Conservation (phyloP, 768 basidiomycete species). For the Amanita thiersii region DNA sequence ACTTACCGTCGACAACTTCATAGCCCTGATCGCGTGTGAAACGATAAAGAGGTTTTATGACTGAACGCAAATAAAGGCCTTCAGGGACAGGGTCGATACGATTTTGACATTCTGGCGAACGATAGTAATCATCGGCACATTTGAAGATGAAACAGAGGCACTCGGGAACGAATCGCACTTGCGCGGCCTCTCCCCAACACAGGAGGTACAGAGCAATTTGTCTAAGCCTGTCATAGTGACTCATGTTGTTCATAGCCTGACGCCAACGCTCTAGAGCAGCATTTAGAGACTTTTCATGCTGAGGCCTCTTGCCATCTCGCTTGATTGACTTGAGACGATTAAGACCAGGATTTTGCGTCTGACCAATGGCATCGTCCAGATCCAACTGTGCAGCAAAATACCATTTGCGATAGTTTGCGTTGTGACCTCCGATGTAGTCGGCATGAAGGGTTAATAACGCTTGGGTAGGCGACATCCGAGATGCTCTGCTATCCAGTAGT, state of each 20-base stretch:
- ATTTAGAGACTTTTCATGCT: conserved; percentile 59
- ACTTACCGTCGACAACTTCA: conserved; percentile 92
- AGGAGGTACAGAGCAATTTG: conserved; percentile 94
- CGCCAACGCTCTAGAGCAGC: conserved; percentile 90
- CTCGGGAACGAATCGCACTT: conserved; percentile 94
- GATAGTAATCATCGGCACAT: conserved; percentile 99
- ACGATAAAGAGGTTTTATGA: conserved; percentile 90
- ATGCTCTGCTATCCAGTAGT: conserved; percentile 90
- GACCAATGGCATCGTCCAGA: conserved; percentile 94
- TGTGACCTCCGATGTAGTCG: conserved; percentile 97
- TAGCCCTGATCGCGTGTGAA: conserved; percentile 98
- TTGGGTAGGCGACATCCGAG: conserved; percentile 94
- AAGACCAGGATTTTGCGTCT: conserved; percentile 85
- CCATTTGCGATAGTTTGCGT: conserved; percentile 99
- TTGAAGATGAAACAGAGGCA: conserved; percentile 99
- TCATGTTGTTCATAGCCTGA: conserved; percentile 98
- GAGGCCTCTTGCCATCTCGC: conserved; percentile 38
- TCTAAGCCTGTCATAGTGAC: conserved; percentile 91
- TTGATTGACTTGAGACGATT: conserved; percentile 67
- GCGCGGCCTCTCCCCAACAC: conserved; percentile 97
- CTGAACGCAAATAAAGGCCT: conserved; percentile 86
- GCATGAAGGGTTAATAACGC: conserved; percentile 94
- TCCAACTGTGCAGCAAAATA: conserved; percentile 99
- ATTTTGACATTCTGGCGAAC: conserved; percentile 95
- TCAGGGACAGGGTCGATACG: conserved; percentile 88